Base-by-base conservation (phyloP, 805 yeast species). In the Ogataea paradorogensis region DNA sequence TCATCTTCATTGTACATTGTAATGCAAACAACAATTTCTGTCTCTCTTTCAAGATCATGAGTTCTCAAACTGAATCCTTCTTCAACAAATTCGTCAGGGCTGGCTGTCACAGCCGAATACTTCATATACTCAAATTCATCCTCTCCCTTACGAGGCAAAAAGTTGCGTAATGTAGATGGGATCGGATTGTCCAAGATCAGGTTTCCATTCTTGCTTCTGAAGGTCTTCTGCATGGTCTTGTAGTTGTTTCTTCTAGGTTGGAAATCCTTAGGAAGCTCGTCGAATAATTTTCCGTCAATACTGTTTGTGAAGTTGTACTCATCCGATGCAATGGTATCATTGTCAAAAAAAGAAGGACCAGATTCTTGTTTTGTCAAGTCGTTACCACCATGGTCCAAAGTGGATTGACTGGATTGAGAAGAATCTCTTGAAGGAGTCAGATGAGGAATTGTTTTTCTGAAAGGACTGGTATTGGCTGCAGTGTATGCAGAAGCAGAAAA, bases 1-100 rank as follows among this genome's bases (percentile, higher is more conserved):
- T 90, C 96, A 62, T 87, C 95, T 65, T 93, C 99, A 56, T 93
- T 93, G 67, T 91, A 93, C 98, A 93, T 91, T 23, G 99, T 93
- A 50, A 93, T 78, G 65, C 98, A 90, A 36, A 93, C 77, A 31
- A 85, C 89, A 27, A 93, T 68, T 65, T 95, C 98, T 21, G 93
- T 91, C 55, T 89, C 96, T 59, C 99, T 79, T 50, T 85, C 87
- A 58, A 80, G 76, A 48, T 87, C 91, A 6, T 87, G 83, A 7
- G 95, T 84, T 52, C 99, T 76, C 35, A 93, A 67, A 2, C 90
- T 81, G 63, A 90, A 93, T 0, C 98, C 98, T 33, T 76, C 78
- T 3, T 68, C 71, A 13, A 78, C 76, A 58, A 86, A 93, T 25
- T 84, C 83, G 62, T 90, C 93, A 2, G 99, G 96, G 41, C 84